A percentile compares a stretch with the other conserved stretches of the same genome.
Evolutionary conservation across 2,329 filamentous ascomycete species (phyloP).

Genomic region (Metarhizium rileyi): DNA sequence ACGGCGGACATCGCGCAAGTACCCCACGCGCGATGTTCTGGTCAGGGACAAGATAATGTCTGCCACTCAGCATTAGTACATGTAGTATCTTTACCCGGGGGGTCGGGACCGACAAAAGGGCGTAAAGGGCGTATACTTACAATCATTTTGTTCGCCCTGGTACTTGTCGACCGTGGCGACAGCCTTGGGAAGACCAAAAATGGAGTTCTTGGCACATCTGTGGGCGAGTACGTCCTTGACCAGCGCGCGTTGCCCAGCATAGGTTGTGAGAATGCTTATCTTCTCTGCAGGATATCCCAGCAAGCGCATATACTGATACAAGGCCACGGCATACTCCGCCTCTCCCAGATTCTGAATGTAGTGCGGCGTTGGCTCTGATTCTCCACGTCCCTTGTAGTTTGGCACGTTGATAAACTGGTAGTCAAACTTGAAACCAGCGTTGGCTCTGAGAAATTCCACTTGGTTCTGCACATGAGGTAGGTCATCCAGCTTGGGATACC

Average conservation of each 20-base stretch:
- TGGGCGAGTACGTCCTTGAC: conserved; percentile 79
- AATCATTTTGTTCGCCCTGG: conserved; percentile 98
- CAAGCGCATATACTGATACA: conserved; percentile 95
- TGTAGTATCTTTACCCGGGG: neutral
- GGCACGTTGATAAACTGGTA: conserved; percentile 96
- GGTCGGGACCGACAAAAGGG: neutral
- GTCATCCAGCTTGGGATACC: conserved; percentile 73
- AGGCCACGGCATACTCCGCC: conserved; percentile 90
- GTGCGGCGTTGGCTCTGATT: conserved; percentile 82
- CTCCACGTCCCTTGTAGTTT: conserved; percentile 84
- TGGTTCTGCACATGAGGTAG: conserved; percentile 62
- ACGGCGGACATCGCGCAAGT: conserved; percentile 84
- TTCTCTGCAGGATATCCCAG: conserved; percentile 77
- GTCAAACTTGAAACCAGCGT: conserved; percentile 86
- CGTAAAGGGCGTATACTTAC: conserved; percentile 44
- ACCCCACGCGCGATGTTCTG: conserved; percentile 79
- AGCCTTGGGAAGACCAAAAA: conserved; percentile 83
- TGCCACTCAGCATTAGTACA: conserved; percentile 22
- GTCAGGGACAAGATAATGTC: conserved; percentile 91
- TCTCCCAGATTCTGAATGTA: conserved; percentile 96
- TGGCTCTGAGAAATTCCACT: conserved; percentile 68
- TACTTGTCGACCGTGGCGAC: conserved; percentile 98
- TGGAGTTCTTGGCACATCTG: conserved; percentile 68
- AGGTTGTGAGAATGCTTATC: conserved; percentile 87
- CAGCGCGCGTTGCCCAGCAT: conserved; percentile 82